A percentile compares a stretch with the other conserved stretches of the same genome.
Conservation (phyloP, 1,284 basidiomycete species). For the Earliella scabrosa region DNA sequence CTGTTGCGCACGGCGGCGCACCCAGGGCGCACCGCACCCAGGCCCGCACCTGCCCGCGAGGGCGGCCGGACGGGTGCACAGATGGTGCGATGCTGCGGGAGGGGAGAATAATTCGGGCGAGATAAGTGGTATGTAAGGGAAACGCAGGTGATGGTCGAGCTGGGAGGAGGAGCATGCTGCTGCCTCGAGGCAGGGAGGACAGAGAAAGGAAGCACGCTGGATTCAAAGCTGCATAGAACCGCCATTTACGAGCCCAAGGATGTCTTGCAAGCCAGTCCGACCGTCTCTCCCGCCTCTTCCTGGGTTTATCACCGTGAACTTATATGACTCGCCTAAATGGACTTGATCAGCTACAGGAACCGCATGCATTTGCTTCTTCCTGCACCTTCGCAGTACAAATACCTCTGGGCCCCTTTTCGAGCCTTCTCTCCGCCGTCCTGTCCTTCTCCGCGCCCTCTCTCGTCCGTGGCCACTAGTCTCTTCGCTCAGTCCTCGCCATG, state of each 20-base stretch:
- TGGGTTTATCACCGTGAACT: slow-evolving; percentile 33
- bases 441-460: slow-evolving; percentile 34
- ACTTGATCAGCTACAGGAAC: slow-evolving; percentile 52
- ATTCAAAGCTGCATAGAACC: slow-evolving; percentile 29
- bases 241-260: slow-evolving; percentile 27
- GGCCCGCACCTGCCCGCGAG: too few species aligned
- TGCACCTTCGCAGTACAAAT: slow-evolving; percentile 49
- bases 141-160: slow-evolving; percentile 8
- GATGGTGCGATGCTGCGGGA: neutral
- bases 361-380: slow-evolving; percentile 50
- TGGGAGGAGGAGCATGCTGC: slow-evolving; percentile 30
- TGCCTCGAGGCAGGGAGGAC: slow-evolving; percentile 39
- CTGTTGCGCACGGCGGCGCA: too few species aligned
- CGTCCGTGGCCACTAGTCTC: slow-evolving; percentile 20
- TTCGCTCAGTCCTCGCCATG: slow-evolving; percentile 49
- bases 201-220: slow-evolving; percentile 36
- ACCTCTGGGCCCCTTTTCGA: slow-evolving; percentile 47
- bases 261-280: slow-evolving; percentile 25
- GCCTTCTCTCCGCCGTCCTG: slow-evolving; percentile 31
- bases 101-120: neutral
- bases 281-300: slow-evolving; percentile 24
- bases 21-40: too few species aligned
- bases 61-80: neutral
- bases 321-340: slow-evolving; percentile 39
- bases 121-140: slow-evolving; percentile 21